phyloP scores from a whole-genome alignment of 768 basidiomycete species.

The Rhodosporidiobolus odoratus region DNA sequence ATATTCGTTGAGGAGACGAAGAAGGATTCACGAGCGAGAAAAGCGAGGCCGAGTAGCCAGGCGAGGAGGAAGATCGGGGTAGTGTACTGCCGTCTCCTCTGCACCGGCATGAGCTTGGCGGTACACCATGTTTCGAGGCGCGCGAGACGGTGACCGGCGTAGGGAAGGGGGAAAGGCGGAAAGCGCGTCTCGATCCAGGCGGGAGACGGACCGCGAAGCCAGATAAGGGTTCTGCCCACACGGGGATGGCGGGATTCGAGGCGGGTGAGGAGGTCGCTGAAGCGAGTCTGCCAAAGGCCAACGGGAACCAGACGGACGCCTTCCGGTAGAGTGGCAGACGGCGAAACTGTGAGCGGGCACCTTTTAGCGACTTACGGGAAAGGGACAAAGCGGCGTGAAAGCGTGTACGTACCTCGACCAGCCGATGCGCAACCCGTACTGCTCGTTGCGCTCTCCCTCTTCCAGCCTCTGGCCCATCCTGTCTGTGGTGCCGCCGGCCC shows the following conservation, averaged over 20 bases:
- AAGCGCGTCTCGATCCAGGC: constrained; percentile 23
- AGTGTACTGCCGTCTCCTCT: constrained; percentile 1
- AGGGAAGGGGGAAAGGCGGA: constrained; percentile 21
- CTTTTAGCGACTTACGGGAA: too few species aligned
- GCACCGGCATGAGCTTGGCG: not conserved
- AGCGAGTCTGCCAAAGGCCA: constrained; percentile 3
- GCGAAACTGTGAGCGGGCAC: not conserved
- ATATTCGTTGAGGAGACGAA: constrained; percentile 60
- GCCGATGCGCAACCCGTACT: too few species aligned
- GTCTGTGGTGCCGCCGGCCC: too few species aligned
- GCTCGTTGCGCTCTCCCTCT: too few species aligned
- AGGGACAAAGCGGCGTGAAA: not conserved
- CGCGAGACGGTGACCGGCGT: constrained; percentile 10
- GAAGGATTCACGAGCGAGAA: constrained; percentile 66
- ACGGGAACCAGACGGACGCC: constrained; percentile 8
- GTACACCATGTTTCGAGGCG: constrained; percentile 11
- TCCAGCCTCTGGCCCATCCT: too few species aligned
- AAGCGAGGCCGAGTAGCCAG: constrained; percentile 68
- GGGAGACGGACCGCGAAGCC: constrained; percentile 30
- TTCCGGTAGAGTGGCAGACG: not conserved
- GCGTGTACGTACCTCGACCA: too few species aligned
- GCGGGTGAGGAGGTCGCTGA: not conserved
- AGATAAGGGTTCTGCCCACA: not conserved
- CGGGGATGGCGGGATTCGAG: not conserved
- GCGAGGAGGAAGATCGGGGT: constrained; percentile 55